phyloP scores from a whole-genome alignment of 768 basidiomycete species.

The Agaricus blazei region DNA sequence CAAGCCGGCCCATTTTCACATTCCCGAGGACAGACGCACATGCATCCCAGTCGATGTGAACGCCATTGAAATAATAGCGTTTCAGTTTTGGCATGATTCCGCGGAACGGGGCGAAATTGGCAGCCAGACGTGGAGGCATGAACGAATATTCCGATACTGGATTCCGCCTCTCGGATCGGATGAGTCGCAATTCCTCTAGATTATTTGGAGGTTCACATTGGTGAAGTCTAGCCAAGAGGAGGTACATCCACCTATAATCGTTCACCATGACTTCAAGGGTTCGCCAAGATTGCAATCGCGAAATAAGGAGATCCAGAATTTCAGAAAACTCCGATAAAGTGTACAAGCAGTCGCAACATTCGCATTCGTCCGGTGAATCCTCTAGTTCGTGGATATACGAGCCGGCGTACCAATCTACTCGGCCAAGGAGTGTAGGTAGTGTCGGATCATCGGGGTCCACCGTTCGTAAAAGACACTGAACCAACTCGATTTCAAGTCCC shows the following conservation, averaged over 20 bases:
- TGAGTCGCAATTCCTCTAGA: slow-evolving; percentile 51
- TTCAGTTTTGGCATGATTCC: slow-evolving; percentile 49
- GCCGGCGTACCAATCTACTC: slow-evolving; percentile 7
- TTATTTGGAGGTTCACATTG: slow-evolving; percentile 42
- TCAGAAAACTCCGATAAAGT: slow-evolving; percentile 26
- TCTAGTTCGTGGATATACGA: slow-evolving; percentile 2
- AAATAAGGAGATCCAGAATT: slow-evolving; percentile 41
- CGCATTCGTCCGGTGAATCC: neutral
- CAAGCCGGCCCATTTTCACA: slow-evolving; percentile 50
- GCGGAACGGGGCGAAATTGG: slow-evolving; percentile 45
- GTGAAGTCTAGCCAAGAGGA: slow-evolving; percentile 37
- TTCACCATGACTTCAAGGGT: slow-evolving; percentile 41
- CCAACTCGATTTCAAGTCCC: slow-evolving; percentile 15
- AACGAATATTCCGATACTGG: slow-evolving; percentile 27
- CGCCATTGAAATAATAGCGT: slow-evolving; percentile 55
- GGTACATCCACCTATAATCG: slow-evolving; percentile 42
- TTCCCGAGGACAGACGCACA: slow-evolving; percentile 37
- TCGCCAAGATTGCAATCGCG: slow-evolving; percentile 53
- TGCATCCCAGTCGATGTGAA: slow-evolving; percentile 63
- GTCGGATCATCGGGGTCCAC: slow-evolving; percentile 9
- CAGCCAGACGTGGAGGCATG: slow-evolving; percentile 32
- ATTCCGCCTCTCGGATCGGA: slow-evolving; percentile 45
- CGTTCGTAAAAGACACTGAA: slow-evolving; percentile 9
- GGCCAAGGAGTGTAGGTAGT: neutral
- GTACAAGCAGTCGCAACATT: slow-evolving; percentile 15